Conservation (phyloP, 768 basidiomycete genomes). For the Royoungia palumana region DNA sequence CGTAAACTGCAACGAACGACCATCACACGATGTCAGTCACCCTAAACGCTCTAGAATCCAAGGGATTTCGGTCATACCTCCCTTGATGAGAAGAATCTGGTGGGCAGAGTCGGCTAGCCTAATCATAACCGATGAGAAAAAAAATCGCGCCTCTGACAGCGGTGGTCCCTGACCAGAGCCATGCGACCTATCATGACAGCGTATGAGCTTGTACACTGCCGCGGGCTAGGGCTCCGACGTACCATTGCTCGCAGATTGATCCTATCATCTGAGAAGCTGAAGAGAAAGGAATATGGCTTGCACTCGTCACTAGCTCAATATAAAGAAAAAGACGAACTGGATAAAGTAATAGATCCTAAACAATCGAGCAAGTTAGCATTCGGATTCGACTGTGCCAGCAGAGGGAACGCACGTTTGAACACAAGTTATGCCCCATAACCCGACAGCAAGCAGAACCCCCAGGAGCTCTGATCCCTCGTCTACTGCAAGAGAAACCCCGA, state of each 20-base stretch:
- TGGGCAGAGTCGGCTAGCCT: constrained; percentile 16
- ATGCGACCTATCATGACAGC: constrained; percentile 9
- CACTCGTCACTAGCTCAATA: neutral
- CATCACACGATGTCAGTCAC: constrained; percentile 4
- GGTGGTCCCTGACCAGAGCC: constrained; percentile 12
- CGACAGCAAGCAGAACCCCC: constrained; percentile 15
- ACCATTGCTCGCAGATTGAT: constrained; percentile 10
- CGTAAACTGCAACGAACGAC: constrained; percentile 5
- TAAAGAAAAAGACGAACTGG: constrained; percentile 10
- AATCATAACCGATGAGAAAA: neutral
- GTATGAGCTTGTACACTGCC: no score
- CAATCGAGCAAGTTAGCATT: neutral
- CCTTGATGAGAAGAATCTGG: constrained; percentile 15
- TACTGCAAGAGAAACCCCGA: neutral
- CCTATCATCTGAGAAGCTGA: constrained; percentile 8
- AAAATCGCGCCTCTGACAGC: neutral
- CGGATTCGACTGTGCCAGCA: neutral
- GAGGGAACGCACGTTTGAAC: constrained; percentile 16
- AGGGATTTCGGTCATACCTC: constrained; percentile 9
- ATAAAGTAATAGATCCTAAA: constrained; percentile 18
- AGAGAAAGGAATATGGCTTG: neutral
- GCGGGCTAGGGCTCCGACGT: neutral
- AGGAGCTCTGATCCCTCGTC: constrained; percentile 17
- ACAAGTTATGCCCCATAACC: constrained; percentile 25
- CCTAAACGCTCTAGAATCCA: neutral